These are phyloP conservation scores for Ascochyta rabiei DNA, from an alignment of 2,329 filamentous ascomycete genomes.

Conservation along the genomic window DNA sequence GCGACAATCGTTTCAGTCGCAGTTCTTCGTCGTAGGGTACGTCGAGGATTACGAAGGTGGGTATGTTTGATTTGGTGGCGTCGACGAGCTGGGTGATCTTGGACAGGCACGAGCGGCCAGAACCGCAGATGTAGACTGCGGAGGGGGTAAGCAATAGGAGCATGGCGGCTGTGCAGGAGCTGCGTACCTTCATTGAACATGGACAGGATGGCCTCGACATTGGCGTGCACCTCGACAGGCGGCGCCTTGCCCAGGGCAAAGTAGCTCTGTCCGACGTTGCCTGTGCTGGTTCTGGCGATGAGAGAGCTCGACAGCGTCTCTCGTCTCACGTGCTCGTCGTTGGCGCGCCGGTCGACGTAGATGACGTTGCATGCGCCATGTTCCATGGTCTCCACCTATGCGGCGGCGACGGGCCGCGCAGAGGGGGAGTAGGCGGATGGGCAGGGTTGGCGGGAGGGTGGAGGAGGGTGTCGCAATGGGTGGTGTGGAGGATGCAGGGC, in stretches of 20 bases:
- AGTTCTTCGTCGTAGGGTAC: conserved; percentile 52
- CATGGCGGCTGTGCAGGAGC: not conserved
- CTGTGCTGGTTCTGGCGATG: conserved; percentile 40
- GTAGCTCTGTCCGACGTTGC: conserved; percentile 44
- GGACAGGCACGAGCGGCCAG: conserved; percentile 47
- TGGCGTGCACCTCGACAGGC: conserved; percentile 45
- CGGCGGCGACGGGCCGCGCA: conserved; percentile 42
- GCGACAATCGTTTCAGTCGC: conserved; percentile 48
- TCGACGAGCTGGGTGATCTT: conserved; percentile 47
- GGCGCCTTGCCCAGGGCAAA: conserved; percentile 41
- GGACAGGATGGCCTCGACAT: conserved; percentile 49
- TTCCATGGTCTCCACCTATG: conserved; percentile 48
- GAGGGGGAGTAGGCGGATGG: conserved; percentile 27
- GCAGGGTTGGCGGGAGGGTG: conserved; percentile 32
- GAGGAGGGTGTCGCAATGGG: conserved; percentile 9
- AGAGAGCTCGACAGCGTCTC: conserved; percentile 45
- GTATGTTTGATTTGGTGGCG: conserved; percentile 39
- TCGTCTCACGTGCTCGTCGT: conserved; percentile 48
- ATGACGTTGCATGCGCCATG: conserved; percentile 54
- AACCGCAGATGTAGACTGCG: conserved; percentile 50
- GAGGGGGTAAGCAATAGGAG: conserved; percentile 13
- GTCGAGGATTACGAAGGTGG: conserved; percentile 52
- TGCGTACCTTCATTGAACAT: conserved; percentile 51
- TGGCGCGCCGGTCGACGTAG: conserved; percentile 52
- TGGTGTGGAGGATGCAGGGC: conserved; percentile 11